Evolutionary conservation across 2,329 filamentous ascomycete genomes (phyloP).

Genomic region (Alternaria sp.): DNA sequence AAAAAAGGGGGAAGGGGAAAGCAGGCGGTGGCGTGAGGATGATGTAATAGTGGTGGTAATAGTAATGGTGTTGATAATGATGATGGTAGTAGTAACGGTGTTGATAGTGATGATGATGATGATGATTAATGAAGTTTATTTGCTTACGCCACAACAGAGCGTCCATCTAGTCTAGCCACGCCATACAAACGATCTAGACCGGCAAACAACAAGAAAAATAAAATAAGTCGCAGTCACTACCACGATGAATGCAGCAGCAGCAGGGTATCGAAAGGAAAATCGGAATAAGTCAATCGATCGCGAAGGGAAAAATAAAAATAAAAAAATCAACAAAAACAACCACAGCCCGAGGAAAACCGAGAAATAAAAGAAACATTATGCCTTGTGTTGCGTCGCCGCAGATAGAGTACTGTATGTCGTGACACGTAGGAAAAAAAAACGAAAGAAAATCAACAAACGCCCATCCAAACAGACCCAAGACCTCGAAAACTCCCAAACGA

Average conservation of each 20-base stretch:
- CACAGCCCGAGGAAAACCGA: neutral
- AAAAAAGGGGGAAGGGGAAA: neutral
- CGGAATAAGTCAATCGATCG: slow-evolving; percentile 6
- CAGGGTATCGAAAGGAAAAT: slow-evolving; percentile 21
- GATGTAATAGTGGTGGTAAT: neutral
- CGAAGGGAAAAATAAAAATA: neutral
- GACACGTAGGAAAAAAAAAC: neutral
- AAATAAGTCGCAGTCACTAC: neutral
- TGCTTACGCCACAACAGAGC: neutral
- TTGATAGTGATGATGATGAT: neutral
- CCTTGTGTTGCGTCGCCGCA: slow-evolving; percentile 21
- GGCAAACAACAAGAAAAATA: neutral
- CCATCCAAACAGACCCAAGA: neutral
- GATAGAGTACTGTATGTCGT: slow-evolving; percentile 19
- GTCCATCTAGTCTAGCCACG: neutral
- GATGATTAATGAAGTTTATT: neutral
- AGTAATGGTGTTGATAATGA: neutral
- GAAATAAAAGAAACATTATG: slow-evolving; percentile 18
- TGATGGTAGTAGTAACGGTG: neutral
- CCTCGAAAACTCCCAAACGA: slow-evolving; percentile 16
- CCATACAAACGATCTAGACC: neutral
- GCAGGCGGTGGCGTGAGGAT: neutral
- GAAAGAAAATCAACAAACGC: neutral
- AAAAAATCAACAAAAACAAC: neutral
- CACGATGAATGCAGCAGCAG: slow-evolving; percentile 1